A percentile compares a stretch with the other conserved stretches of the same genome.
phyloP scores from a whole-genome alignment of 2,329 filamentous ascomycete genomes.

The Daldinia sp. region DNA sequence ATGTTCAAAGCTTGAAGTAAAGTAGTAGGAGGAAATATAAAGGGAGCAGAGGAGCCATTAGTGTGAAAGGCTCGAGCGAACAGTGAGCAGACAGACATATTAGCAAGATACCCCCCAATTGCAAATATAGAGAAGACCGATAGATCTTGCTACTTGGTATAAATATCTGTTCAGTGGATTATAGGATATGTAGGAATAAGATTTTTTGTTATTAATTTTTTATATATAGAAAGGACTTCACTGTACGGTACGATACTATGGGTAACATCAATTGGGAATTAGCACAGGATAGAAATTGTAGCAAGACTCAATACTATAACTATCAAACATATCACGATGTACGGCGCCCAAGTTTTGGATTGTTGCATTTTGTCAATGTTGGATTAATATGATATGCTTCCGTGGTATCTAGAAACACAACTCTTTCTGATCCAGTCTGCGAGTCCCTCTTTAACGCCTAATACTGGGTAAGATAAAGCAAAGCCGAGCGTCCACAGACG shows the following conservation, averaged over 20 bases:
- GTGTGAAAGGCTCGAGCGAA: not conserved
- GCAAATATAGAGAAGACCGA: slow-evolving; percentile 20
- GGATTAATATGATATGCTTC: slow-evolving; percentile 18
- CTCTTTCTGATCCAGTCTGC: slow-evolving; percentile 6
- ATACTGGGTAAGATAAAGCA: not conserved
- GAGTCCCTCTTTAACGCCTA: slow-evolving; percentile 20
- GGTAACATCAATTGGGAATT: not conserved
- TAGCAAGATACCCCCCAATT: slow-evolving; percentile 36
- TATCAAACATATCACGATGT: not conserved
- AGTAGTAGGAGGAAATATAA: not conserved
- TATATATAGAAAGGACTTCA: not conserved
- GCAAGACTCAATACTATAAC: not conserved
- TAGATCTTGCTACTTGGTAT: not conserved
- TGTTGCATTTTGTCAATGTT: not conserved
- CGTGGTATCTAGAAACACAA: slow-evolving; percentile 12
- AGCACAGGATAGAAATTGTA: not conserved
- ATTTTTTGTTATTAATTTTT: not conserved
- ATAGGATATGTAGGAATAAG: not conserved
- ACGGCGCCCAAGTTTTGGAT: not conserved
- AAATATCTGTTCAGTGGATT: not conserved
- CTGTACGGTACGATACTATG: not conserved
- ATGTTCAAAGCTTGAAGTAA: slow-evolving; percentile 8
- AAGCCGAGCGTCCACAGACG: slow-evolving; percentile 5
- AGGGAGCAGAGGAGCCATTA: not conserved
- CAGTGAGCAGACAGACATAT: slow-evolving; percentile 7